Conservation (phyloP, 129 eudicot species). For the Artemisia argyi region DNA sequence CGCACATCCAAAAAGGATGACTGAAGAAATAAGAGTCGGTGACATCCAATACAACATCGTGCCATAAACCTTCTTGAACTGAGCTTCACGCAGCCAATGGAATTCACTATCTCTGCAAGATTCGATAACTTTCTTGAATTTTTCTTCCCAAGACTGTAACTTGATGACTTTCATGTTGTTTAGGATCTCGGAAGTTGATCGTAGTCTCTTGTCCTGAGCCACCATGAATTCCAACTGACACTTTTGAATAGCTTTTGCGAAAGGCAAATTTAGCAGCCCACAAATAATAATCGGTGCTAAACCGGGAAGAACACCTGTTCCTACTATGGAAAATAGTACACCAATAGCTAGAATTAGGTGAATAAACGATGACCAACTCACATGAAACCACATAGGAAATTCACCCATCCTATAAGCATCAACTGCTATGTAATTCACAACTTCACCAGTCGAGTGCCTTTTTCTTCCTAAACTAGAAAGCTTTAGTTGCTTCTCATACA, state of each 20-base stretch:
- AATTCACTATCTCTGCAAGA: slow-evolving; percentile 53
- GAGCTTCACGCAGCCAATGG: slow-evolving; percentile 50
- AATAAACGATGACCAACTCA: slow-evolving; percentile 44
- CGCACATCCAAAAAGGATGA: slow-evolving; percentile 49
- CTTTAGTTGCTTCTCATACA: slow-evolving; percentile 64
- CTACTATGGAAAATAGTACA: slow-evolving; percentile 50
- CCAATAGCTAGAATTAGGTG: slow-evolving; percentile 55
- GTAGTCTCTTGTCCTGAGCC: slow-evolving; percentile 60
- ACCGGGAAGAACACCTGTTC: slow-evolving; percentile 64
- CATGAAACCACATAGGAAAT: slow-evolving; percentile 63
- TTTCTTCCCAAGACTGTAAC: slow-evolving; percentile 83
- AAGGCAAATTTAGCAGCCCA: slow-evolving; percentile 66
- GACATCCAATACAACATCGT: slow-evolving; percentile 65
- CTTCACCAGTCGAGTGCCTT: slow-evolving; percentile 72
- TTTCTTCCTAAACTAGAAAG: slow-evolving; percentile 62
- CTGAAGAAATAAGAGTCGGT: slow-evolving; percentile 59
- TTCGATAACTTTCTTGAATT: slow-evolving; percentile 46
- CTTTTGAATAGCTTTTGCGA: slow-evolving; percentile 57
- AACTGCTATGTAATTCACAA: slow-evolving; percentile 74
- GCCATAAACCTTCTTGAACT: slow-evolving; percentile 36
- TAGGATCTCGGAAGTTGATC: slow-evolving; percentile 71
- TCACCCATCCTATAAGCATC: slow-evolving; percentile 90
- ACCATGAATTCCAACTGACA: slow-evolving; percentile 58
- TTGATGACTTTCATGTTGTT: slow-evolving; percentile 87
- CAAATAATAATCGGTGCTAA: slow-evolving; percentile 58